Evolutionary conservation across 768 basidiomycete species (phyloP).

Genomic region (Amanita brunnescens): DNA sequence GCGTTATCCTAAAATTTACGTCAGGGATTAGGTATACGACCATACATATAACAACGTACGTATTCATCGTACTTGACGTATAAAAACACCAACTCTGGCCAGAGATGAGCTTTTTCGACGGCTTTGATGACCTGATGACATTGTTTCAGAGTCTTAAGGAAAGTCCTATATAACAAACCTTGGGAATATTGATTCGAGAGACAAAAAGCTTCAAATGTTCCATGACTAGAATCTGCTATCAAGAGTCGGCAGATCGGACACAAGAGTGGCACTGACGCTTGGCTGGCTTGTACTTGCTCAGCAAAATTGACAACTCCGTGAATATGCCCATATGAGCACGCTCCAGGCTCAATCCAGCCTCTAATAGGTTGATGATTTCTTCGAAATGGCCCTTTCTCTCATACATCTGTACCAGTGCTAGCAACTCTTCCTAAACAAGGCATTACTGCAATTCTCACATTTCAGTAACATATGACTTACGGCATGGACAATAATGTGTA

Average conservation of each 20-base stretch:
- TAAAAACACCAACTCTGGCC: slow-evolving; percentile 97
- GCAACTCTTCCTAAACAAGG: slow-evolving; percentile 59
- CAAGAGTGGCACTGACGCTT: slow-evolving; percentile 52
- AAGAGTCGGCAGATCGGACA: not conserved
- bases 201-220: slow-evolving; percentile 97
- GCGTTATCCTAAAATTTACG: slow-evolving; percentile 71
- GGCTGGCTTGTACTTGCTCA: slow-evolving; percentile 92
- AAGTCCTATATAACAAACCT: slow-evolving; percentile 24
- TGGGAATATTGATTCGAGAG: slow-evolving; percentile 95
- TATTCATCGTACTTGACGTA: slow-evolving; percentile 99
- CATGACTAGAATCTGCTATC: slow-evolving; percentile 58
- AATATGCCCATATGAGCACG: slow-evolving; percentile 99
- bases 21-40: not conserved
- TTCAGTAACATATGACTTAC: slow-evolving; percentile 21
- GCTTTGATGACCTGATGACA: slow-evolving; percentile 69
- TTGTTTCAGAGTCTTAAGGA: not conserved
- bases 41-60: slow-evolving; percentile 31
- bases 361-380: slow-evolving; percentile 83
- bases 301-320: slow-evolving; percentile 84
- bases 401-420: slow-evolving; percentile 69
- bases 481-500: slow-evolving; percentile 94
- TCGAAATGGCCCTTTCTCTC: slow-evolving; percentile 92
- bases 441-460: slow-evolving; percentile 15
- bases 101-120: slow-evolving; percentile 92
- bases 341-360: slow-evolving; percentile 93